These are phyloP conservation scores for Plasmodium reichenowi DNA, from an alignment of 169 alveolate species.

Conservation along the genomic window DNA sequence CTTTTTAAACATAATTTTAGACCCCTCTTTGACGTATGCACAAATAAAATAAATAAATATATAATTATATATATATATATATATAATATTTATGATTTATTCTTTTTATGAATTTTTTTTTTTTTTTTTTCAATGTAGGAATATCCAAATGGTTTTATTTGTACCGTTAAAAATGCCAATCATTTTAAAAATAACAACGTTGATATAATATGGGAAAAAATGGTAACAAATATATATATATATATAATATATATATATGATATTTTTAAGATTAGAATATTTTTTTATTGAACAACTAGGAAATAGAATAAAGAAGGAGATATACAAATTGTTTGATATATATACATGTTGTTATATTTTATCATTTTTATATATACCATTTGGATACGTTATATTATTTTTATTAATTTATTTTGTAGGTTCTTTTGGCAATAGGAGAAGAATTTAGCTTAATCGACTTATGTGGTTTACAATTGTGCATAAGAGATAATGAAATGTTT, in stretches of 20 bases:
- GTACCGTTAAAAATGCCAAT: conserved; percentile 42
- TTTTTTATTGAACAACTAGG: no score
- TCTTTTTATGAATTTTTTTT: neutral
- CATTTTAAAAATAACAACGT: conserved; percentile 25
- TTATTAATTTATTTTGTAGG: conserved; percentile 12
- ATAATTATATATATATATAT: neutral
- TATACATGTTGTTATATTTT: no score
- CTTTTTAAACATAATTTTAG: conserved; percentile 56
- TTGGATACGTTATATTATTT: neutral
- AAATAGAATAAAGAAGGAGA: no score
- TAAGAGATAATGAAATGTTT: conserved; percentile 69
- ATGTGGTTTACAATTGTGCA: conserved; percentile 65
- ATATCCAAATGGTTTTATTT: conserved; percentile 69
- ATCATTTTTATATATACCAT: neutral
- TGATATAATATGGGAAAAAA: conserved; percentile 75
- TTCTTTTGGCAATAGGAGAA: conserved; percentile 68
- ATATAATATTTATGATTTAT: neutral
- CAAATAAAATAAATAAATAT: neutral
- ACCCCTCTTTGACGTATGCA: conserved; percentile 57
- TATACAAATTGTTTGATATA: no score
- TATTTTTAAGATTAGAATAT: neutral
- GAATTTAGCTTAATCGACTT: conserved; percentile 52
- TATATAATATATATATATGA: neutral
- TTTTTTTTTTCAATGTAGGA: conserved; percentile 26
- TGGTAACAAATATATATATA: conserved; percentile 31